phyloP scores from a whole-genome alignment of 768 basidiomycete species.

The Russula sp. region DNA sequence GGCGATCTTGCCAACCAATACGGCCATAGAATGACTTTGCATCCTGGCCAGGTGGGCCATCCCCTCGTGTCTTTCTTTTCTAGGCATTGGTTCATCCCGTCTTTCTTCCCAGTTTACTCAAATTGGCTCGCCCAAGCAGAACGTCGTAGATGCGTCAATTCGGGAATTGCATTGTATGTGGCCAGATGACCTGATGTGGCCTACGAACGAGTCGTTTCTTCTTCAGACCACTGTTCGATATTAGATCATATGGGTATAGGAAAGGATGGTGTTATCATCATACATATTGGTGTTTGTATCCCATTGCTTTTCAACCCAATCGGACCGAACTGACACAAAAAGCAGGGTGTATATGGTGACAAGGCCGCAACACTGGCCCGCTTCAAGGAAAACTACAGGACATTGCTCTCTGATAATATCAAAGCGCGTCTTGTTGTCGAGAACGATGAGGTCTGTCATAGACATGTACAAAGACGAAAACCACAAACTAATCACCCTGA shows the following conservation, averaged over 20 bases:
- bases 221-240: conserved; percentile 74
- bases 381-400: conserved; percentile 61
- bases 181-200: not conserved
- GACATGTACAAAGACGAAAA: not conserved
- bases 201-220: not conserved
- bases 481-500: not conserved
- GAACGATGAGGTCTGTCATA: conserved; percentile 72
- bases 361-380: conserved; percentile 64
- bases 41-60: conserved; percentile 62
- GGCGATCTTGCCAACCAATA: conserved; percentile 43
- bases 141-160: conserved; percentile 68
- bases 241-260: conserved; percentile 78
- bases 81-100: not conserved
- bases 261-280: conserved; percentile 80
- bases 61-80: not conserved
- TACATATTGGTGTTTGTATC: conserved; percentile 65
- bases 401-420: conserved; percentile 52
- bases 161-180: conserved; percentile 59
- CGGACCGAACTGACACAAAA: not conserved
- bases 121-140: conserved; percentile 68
- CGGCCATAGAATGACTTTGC: conserved; percentile 66
- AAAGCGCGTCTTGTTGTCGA: conserved; percentile 78
- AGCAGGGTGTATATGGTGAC: conserved; percentile 71
- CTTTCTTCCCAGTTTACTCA: conserved; percentile 51
- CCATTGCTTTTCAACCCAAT: not conserved